Evolutionary conservation across 345 rosid genomes (phyloP).

Genomic region (Microcos paniculata): DNA sequence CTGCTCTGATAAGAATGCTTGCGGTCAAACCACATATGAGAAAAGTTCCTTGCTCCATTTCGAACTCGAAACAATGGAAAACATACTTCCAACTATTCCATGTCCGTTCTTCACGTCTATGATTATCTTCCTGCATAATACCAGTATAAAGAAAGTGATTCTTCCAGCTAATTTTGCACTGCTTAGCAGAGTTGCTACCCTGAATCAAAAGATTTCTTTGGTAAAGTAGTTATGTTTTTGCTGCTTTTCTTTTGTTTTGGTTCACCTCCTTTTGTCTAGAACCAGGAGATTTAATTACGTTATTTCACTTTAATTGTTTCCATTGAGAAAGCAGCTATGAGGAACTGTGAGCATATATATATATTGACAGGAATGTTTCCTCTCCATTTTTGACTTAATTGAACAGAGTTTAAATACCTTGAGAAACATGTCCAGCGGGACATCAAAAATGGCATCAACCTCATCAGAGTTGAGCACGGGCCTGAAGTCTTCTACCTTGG

Average conservation of each 20-base stretch:
- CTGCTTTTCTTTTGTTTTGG: not conserved
- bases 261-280: not conserved
- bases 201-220: not conserved
- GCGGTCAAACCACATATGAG: slow-evolving; percentile 35
- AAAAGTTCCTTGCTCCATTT: slow-evolving; percentile 17
- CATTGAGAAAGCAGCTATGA: not conserved
- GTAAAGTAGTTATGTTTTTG: not conserved
- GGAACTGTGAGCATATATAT: not conserved
- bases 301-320: not conserved
- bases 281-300: not conserved
- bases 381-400: not conserved
- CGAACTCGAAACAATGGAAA: slow-evolving; percentile 27
- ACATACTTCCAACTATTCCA: slow-evolving; percentile 35
- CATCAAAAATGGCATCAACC: slow-evolving; percentile 41
- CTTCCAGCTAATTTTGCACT: not conserved
- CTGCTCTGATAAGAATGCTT: slow-evolving; percentile 37
- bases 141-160: not conserved
- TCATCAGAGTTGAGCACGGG: slow-evolving; percentile 33
- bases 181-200: not conserved
- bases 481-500: slow-evolving; percentile 29
- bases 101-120: slow-evolving; percentile 34
- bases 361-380: not conserved
- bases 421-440: slow-evolving; percentile 46
- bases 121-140: slow-evolving; percentile 31
- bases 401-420: slow-evolving; percentile 20